Percentiles rank a stretch among this genome's conserved stretches.
Conservation (phyloP, 441 rosid genomes). For the Arabidopsis lyrata region DNA sequence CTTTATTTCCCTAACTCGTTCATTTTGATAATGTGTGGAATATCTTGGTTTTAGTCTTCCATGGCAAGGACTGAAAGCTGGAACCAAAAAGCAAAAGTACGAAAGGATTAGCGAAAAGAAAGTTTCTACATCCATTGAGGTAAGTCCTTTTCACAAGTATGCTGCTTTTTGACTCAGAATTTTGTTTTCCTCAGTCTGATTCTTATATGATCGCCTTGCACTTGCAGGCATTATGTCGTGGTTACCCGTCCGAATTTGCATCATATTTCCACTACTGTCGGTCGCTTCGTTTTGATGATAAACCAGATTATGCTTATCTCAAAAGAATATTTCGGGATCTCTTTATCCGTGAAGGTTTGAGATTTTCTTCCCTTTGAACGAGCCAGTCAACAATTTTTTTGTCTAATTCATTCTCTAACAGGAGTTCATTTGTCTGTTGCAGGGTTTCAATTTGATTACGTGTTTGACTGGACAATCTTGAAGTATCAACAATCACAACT, state of each 20-base stretch:
- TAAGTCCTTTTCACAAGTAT: conserved; percentile 36
- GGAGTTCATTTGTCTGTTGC: conserved; percentile 35
- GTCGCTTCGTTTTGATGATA: conserved; percentile 88
- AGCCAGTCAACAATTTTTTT: background rate
- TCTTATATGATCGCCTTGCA: conserved; percentile 37
- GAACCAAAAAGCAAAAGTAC: conserved; percentile 93
- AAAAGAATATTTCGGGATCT: conserved; percentile 92
- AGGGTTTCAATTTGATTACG: conserved; percentile 96
- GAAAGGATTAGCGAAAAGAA: conserved; percentile 94
- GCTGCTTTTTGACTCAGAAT: conserved; percentile 1
- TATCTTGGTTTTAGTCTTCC: conserved; percentile 69
- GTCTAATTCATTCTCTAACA: conserved; percentile 1
- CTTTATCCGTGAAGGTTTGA: conserved; percentile 90
- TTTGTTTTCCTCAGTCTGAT: background rate
- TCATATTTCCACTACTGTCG: conserved; percentile 95
- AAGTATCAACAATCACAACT: conserved; percentile 88
- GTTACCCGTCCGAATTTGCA: conserved; percentile 93
- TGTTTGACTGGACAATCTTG: conserved; percentile 92
- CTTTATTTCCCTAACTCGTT: conserved; percentile 18
- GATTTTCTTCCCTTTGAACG: conserved; percentile 6
- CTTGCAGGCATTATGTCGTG: conserved; percentile 81
- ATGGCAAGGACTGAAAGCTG: conserved; percentile 96
- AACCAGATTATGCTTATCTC: conserved; percentile 89
- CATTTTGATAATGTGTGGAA: conserved; percentile 36
- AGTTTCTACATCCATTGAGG: conserved; percentile 96